Percentiles rank a stretch among this genome's conserved stretches.
Evolutionary conservation across 2,329 filamentous ascomycete species (phyloP).

Genomic region (Hymenoscyphus fraxineus): DNA sequence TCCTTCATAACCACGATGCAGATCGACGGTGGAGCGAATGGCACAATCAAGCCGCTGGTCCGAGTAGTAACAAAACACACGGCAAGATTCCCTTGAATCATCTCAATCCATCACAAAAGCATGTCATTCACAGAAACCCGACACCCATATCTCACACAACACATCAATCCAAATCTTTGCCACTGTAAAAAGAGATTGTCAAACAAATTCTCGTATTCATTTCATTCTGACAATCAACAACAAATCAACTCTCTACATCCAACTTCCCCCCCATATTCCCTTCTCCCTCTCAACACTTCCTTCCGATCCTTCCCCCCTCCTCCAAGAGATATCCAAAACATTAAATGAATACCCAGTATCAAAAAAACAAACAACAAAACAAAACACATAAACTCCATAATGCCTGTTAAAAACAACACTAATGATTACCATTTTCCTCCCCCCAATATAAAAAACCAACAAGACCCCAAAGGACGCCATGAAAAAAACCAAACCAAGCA

Average conservation of each 20-base stretch:
- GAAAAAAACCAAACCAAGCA: constrained; percentile 9
- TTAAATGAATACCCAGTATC: neutral
- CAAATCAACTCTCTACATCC: neutral
- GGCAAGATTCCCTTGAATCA: too few species aligned
- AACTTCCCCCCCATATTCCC: neutral
- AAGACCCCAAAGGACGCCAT: neutral
- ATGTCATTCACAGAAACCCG: too few species aligned
- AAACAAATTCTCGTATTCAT: constrained; percentile 1
- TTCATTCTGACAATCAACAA: constrained; percentile 1
- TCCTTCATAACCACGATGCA: too few species aligned
- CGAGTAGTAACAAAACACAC: too few species aligned
- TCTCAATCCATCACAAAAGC: too few species aligned
- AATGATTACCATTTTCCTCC: constrained; percentile 1
- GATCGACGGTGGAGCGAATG: too few species aligned
- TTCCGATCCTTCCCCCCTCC: neutral
- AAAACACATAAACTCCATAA: too few species aligned
- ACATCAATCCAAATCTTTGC: neutral
- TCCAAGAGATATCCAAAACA: neutral
- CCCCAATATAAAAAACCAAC: neutral
- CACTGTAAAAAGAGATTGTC: neutral
- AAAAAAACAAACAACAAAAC: neutral
- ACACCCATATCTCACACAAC: neutral
- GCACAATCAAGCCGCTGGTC: too few species aligned
- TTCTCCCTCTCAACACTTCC: neutral
- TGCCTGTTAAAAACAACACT: too few species aligned